These are phyloP conservation scores for Seminavis robusta DNA, from an alignment of 108 stramenopile genomes.

Conservation along the genomic window DNA sequence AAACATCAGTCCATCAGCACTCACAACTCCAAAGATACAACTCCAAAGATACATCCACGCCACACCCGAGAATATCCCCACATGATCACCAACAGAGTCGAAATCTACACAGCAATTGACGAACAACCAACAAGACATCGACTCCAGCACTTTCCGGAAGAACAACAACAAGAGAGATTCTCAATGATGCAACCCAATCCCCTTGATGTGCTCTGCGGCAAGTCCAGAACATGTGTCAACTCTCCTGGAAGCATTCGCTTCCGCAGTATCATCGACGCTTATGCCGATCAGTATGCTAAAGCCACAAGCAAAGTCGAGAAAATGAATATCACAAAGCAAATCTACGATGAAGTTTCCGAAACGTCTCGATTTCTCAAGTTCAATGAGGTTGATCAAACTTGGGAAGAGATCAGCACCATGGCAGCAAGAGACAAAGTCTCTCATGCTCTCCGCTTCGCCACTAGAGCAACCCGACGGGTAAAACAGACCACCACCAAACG, in stretches of 20 bases:
- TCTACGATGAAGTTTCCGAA: constrained; percentile 11
- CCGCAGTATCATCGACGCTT: constrained; percentile 10
- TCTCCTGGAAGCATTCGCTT: constrained; percentile 41
- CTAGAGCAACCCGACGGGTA: background rate
- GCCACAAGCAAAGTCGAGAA: constrained; percentile 42
- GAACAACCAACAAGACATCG: no score
- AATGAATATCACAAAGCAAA: constrained; percentile 35
- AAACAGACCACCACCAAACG: background rate
- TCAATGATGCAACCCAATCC: no score
- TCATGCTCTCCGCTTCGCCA: constrained; percentile 41
- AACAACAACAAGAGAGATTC: no score
- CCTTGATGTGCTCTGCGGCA: constrained; percentile 34
- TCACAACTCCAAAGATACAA: no score
- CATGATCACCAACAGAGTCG: no score
- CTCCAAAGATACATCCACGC: no score
- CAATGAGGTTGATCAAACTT: constrained; percentile 12
- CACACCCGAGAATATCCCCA: no score
- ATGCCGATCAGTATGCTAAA: constrained; percentile 10
- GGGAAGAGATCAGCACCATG: constrained; percentile 37
- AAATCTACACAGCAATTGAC: no score
- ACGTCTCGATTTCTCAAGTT: constrained; percentile 35
- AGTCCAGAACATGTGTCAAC: constrained; percentile 25
- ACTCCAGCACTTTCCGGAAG: no score
- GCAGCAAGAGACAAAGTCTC: constrained; percentile 45
- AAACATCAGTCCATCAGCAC: no score